Percentiles rank a stretch among this genome's conserved stretches.
phyloP scores from a whole-genome alignment of 2,329 filamentous ascomycete species.

The Aspergillus aculeatus region DNA sequence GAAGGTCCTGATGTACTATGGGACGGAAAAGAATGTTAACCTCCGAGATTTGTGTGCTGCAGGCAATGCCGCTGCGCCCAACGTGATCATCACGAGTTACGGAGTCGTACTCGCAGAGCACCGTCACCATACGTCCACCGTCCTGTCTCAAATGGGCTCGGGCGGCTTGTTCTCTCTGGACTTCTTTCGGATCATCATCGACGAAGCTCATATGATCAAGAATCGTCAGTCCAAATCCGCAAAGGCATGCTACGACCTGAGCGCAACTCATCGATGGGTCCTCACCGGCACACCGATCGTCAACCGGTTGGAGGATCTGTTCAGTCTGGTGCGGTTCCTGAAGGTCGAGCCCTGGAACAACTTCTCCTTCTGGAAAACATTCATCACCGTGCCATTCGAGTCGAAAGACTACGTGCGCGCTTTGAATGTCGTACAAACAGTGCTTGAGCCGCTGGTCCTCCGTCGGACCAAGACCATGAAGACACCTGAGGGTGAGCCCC shows the following conservation, averaged over 20 bases:
- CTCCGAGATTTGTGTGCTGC: slow-evolving; percentile 75
- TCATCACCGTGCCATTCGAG: slow-evolving; percentile 96
- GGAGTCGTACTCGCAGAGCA: slow-evolving; percentile 90
- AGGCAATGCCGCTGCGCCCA: slow-evolving; percentile 75
- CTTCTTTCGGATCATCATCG: slow-evolving; percentile 92
- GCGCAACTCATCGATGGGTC: slow-evolving; percentile 83
- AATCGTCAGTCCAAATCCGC: slow-evolving; percentile 87
- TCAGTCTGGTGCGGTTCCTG: slow-evolving; percentile 87
- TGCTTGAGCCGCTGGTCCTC: slow-evolving; percentile 92
- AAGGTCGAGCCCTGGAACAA: slow-evolving; percentile 97
- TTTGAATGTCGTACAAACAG: slow-evolving; percentile 93
- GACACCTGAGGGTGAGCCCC: slow-evolving; percentile 75
- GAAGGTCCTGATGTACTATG: slow-evolving; percentile 88
- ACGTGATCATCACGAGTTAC: slow-evolving; percentile 93
- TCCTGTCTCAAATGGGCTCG: slow-evolving; percentile 50
- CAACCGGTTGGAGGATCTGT: slow-evolving; percentile 90
- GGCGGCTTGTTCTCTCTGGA: slow-evolving; percentile 84
- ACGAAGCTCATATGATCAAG: slow-evolving; percentile 95
- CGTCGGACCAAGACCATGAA: slow-evolving; percentile 97
- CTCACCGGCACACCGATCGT: slow-evolving; percentile 96
- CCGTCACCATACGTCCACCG: slow-evolving; percentile 59
- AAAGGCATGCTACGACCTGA: slow-evolving; percentile 88
- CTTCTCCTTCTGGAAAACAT: slow-evolving; percentile 98
- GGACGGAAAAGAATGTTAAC: slow-evolving; percentile 76
- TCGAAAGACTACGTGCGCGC: slow-evolving; percentile 91